Evolutionary conservation across 148 eudicot species (phyloP).

Genomic region (Cornus florida): DNA sequence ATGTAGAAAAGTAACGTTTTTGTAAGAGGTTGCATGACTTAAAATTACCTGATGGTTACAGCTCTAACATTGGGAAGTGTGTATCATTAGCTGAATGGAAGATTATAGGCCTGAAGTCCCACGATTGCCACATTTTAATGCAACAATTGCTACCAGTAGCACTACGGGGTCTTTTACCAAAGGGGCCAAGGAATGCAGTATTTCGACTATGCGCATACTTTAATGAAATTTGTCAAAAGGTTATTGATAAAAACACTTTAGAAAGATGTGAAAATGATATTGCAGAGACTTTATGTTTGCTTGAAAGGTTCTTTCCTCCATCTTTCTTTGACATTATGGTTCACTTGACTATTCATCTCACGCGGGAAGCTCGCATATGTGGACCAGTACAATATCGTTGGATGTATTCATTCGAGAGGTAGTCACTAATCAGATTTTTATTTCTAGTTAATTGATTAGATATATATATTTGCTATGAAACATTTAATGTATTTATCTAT

Average conservation of each 20-base stretch:
- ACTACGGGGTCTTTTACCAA: not conserved
- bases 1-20: not conserved
- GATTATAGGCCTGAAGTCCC: not conserved
- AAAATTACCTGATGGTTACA: not conserved
- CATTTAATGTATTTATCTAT: too few relatives aligned
- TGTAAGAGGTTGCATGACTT: not conserved
- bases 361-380: not conserved
- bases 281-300: not conserved
- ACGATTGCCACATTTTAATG: too few relatives aligned
- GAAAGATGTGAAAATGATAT: not conserved
- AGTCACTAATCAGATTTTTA: too few relatives aligned
- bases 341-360: not conserved
- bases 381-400: not conserved
- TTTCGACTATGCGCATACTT: not conserved
- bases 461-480: too few relatives aligned
- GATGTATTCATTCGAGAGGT: not conserved
- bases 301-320: conserved; percentile 8
- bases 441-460: too few relatives aligned
- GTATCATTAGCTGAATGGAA: not conserved
- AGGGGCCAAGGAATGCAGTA: too few relatives aligned
- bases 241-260: not conserved
- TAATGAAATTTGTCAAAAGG: not conserved
- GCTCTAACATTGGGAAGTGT: not conserved
- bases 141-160: not conserved
- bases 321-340: not conserved